Conservation (phyloP, 2,329 filamentous ascomycete species). For the Penicillium carneum region DNA sequence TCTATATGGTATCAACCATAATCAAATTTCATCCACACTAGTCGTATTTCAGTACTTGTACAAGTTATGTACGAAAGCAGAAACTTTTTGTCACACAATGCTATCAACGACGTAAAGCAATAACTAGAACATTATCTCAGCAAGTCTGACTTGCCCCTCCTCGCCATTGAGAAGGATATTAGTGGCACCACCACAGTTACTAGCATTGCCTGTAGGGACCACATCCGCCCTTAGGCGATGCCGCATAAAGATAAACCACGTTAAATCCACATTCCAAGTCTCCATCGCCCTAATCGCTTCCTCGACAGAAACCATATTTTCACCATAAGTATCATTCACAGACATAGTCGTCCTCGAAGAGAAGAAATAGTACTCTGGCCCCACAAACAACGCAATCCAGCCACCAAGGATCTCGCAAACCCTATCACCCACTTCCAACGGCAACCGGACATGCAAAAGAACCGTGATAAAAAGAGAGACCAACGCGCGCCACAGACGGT, state of each 20-base stretch:
- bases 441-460: slow-evolving; percentile 50
- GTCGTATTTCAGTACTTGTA: not conserved
- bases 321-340: slow-evolving; percentile 10
- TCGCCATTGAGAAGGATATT: not conserved
- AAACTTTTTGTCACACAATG: not conserved
- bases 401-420: slow-evolving; percentile 50
- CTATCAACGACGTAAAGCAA: slow-evolving; percentile 1
- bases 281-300: slow-evolving; percentile 50
- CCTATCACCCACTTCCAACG: slow-evolving; percentile 50
- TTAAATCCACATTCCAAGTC: slow-evolving; percentile 51
- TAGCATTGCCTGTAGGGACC: not conserved
- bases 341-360: not conserved
- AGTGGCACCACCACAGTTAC: slow-evolving; percentile 1
- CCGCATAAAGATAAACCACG: slow-evolving; percentile 51
- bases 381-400: slow-evolving; percentile 48
- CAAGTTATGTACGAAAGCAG: not conserved
- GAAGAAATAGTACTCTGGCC: slow-evolving; percentile 45
- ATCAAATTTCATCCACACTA: not conserved
- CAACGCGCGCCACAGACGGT: slow-evolving; percentile 50
- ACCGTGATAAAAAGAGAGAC: slow-evolving; percentile 50
- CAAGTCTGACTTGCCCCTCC: slow-evolving; percentile 42
- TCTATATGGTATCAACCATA: not conserved
- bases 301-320: slow-evolving; percentile 36
- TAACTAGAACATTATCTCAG: slow-evolving; percentile 35
- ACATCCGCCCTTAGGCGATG: slow-evolving; percentile 17